Evolutionary conservation across 1,284 basidiomycete genomes (phyloP).

Genomic region (Trichosporon inkin): DNA sequence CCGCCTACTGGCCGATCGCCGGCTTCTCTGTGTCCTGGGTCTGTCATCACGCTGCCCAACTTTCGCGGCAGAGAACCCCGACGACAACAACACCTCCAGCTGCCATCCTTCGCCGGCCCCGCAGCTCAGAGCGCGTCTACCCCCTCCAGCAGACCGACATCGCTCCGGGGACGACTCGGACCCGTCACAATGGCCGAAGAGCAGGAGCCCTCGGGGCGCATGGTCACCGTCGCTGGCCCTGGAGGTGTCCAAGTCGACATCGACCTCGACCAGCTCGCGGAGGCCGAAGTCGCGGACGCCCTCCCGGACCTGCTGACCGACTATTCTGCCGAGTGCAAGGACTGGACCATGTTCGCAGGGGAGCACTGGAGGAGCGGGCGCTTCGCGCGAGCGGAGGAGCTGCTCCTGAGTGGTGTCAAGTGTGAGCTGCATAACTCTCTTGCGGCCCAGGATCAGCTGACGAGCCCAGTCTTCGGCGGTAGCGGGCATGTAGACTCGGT

Average conservation of each 20-base stretch:
- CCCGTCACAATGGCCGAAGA: conserved; percentile 25
- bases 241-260: conserved; percentile 48
- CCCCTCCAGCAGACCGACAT: not conserved
- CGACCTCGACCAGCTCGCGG: conserved; percentile 47
- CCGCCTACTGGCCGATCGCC: not conserved
- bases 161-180: not conserved
- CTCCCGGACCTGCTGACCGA: conserved; percentile 46
- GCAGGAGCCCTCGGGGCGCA: conserved; percentile 15
- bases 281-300: conserved; percentile 42
- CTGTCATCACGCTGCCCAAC: conserved; percentile 4
- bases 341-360: conserved; percentile 49
- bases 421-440: conserved; percentile 35
- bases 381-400: conserved; percentile 39
- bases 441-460: not conserved
- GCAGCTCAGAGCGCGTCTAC: not conserved
- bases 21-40: not conserved
- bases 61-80: not conserved
- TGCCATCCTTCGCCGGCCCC: not conserved
- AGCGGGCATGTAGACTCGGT: conserved; percentile 49
- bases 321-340: conserved; percentile 45
- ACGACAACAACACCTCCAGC: conserved; percentile 13
- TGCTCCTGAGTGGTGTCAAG: conserved; percentile 44
- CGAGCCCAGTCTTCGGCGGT: conserved; percentile 28
- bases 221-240: conserved; percentile 37
- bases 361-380: conserved; percentile 48